Evolutionary conservation across 2,329 filamentous ascomycete genomes (phyloP).

Genomic region (Diplodia scrobiculata): DNA sequence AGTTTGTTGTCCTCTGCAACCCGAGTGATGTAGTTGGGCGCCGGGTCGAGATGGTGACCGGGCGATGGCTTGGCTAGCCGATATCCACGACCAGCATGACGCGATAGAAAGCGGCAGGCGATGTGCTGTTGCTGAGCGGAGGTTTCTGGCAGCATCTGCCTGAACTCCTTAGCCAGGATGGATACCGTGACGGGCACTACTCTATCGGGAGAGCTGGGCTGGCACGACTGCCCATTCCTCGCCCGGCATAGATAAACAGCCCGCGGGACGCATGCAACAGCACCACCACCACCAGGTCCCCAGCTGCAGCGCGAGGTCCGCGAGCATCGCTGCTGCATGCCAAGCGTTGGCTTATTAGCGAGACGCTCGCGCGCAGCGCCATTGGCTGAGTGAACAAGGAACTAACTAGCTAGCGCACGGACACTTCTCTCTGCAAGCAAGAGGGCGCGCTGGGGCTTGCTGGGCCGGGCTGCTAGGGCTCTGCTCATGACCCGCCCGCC

Average conservation of each 20-base stretch:
- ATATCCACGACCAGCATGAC: too few species aligned
- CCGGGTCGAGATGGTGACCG: too few species aligned
- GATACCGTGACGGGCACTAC: too few species aligned
- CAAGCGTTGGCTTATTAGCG: neutral
- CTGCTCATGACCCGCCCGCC: neutral
- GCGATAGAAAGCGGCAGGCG: too few species aligned
- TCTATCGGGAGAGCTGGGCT: neutral
- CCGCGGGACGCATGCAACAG: slow-evolving; percentile 23
- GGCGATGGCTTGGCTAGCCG: too few species aligned
- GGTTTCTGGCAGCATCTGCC: too few species aligned
- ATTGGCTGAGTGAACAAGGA: neutral
- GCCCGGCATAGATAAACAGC: neutral
- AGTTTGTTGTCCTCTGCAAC: too few species aligned
- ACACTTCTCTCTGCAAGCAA: slow-evolving; percentile 22
- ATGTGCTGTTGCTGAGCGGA: too few species aligned
- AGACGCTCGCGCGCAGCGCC: slow-evolving; percentile 5
- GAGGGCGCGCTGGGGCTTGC: neutral
- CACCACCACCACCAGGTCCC: neutral
- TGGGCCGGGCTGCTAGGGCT: too few species aligned
- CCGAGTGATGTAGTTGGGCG: too few species aligned
- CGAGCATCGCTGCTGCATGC: slow-evolving; percentile 22
- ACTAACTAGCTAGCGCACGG: slow-evolving; percentile 1
- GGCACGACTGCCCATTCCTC: slow-evolving; percentile 3
- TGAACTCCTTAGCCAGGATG: too few species aligned
- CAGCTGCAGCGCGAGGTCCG: slow-evolving; percentile 5